Conservation (phyloP, 768 basidiomycete genomes). For the Daedaleopsis sinensis region DNA sequence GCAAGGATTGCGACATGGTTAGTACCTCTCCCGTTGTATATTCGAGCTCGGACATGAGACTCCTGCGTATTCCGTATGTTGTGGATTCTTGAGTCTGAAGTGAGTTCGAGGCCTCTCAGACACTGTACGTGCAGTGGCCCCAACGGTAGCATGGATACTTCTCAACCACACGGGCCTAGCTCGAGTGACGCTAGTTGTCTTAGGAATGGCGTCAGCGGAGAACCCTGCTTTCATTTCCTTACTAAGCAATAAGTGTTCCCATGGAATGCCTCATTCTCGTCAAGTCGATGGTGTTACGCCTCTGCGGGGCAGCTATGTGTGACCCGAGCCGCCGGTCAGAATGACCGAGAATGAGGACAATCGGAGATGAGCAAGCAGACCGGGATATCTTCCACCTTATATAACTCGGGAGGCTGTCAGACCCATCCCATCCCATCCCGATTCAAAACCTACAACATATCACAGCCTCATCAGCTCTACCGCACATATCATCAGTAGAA, state of each 20-base stretch:
- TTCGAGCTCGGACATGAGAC: too few relatives aligned
- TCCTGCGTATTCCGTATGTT: too few relatives aligned
- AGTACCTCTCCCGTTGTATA: too few relatives aligned
- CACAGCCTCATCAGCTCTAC: not conserved
- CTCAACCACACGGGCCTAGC: not conserved
- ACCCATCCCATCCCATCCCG: not conserved
- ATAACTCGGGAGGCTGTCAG: not conserved
- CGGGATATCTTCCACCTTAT: not conserved
- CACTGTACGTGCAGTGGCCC: too few relatives aligned
- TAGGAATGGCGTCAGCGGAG: not conserved
- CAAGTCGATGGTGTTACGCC: not conserved
- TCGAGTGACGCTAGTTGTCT: not conserved
- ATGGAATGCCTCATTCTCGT: not conserved
- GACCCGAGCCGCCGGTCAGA: not conserved
- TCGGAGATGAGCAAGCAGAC: not conserved
- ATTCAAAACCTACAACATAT: not conserved
- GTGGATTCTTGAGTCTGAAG: too few relatives aligned
- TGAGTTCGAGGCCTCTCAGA: too few relatives aligned
- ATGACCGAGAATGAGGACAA: not conserved
- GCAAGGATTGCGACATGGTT: not conserved
- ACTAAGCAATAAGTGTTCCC: not conserved
- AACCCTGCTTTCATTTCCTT: not conserved
- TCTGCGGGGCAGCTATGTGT: not conserved
- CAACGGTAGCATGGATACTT: too few relatives aligned
- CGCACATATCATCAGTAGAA: not conserved